phyloP scores from a whole-genome alignment of 805 yeast genomes.

The Geotrichum ghanense region DNA sequence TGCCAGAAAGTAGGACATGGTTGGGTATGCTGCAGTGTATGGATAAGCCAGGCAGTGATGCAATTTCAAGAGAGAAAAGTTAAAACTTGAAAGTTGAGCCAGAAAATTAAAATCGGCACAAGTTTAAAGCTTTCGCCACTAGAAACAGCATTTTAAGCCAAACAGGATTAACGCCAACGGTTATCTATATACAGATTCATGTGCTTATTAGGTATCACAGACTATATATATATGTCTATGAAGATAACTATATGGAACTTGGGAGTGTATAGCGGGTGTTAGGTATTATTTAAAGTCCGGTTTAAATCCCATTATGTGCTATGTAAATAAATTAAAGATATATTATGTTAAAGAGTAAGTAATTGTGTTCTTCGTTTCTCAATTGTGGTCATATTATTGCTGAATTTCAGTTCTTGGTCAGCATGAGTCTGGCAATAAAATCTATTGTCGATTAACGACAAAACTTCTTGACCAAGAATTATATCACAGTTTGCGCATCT shows the following conservation, averaged over 20 bases:
- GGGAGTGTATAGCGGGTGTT: too few relatives aligned
- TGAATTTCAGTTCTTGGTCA: conserved; percentile 2
- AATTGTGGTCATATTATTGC: conserved; percentile 9
- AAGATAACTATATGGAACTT: too few relatives aligned
- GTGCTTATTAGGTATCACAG: too few relatives aligned
- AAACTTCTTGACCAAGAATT: conserved; percentile 23
- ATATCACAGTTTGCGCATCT: conserved; percentile 48
- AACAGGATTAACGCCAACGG: too few relatives aligned
- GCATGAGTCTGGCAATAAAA: conserved; percentile 29
- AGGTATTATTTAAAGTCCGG: too few relatives aligned
- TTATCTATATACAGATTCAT: too few relatives aligned
- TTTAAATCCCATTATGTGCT: not conserved
- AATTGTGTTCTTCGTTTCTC: conserved; percentile 23
- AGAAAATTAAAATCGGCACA: too few relatives aligned
- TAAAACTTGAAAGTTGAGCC: too few relatives aligned
- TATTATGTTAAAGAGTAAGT: conserved; percentile 17
- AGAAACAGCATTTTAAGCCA: too few relatives aligned
- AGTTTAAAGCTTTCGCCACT: too few relatives aligned
- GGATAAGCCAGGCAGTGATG: not conserved
- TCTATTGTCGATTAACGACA: conserved; percentile 20
- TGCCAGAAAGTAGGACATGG: conserved; percentile 84
- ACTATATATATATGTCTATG: too few relatives aligned
- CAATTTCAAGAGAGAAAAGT: too few relatives aligned
- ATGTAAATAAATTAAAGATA: not conserved
- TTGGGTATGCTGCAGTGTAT: not conserved